Conservation (phyloP, 768 basidiomycete genomes). For the Mycena rosella region DNA sequence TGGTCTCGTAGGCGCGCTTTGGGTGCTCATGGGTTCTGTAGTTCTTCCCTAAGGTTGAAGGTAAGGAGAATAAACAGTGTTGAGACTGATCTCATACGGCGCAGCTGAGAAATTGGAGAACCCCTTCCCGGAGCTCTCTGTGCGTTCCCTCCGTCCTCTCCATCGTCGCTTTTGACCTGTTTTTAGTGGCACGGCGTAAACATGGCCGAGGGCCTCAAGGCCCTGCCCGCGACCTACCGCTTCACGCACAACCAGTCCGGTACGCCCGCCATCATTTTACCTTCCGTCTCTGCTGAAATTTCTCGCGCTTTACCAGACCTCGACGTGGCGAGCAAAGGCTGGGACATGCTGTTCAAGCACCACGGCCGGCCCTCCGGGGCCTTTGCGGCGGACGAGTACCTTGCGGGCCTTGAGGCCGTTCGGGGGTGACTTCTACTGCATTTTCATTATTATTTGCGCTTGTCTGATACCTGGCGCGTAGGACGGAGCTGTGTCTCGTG, state of each 20-base stretch:
- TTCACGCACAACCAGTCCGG: conserved; percentile 70
- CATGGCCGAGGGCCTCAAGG: conserved; percentile 70
- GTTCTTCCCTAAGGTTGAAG: conserved; percentile 57
- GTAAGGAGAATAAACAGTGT: background rate
- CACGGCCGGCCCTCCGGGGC: conserved; percentile 70
- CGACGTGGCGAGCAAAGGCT: conserved; percentile 62
- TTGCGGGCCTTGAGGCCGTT: conserved; percentile 64
- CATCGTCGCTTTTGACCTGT: background rate
- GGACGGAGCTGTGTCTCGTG: conserved; percentile 68
- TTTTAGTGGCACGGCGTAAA: conserved; percentile 69
- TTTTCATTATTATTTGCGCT: background rate
- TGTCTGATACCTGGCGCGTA: conserved; percentile 35
- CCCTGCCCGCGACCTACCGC: conserved; percentile 64
- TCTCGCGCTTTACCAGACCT: conserved; percentile 51
- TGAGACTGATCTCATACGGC: background rate
- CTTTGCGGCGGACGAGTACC: conserved; percentile 68
- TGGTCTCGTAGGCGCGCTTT: background rate
- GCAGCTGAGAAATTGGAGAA: conserved; percentile 51
- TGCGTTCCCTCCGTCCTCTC: conserved; percentile 35
- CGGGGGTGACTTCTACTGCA: conserved; percentile 56
- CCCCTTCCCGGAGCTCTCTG: conserved; percentile 57
- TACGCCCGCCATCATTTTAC: conserved; percentile 35
- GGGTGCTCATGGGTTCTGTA: conserved; percentile 35
- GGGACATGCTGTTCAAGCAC: conserved; percentile 70
- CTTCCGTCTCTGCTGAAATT: background rate